These are phyloP conservation scores for Hypoxylon intermedium DNA, from an alignment of 495 filamentous ascomycete genomes.

Conservation along the genomic window DNA sequence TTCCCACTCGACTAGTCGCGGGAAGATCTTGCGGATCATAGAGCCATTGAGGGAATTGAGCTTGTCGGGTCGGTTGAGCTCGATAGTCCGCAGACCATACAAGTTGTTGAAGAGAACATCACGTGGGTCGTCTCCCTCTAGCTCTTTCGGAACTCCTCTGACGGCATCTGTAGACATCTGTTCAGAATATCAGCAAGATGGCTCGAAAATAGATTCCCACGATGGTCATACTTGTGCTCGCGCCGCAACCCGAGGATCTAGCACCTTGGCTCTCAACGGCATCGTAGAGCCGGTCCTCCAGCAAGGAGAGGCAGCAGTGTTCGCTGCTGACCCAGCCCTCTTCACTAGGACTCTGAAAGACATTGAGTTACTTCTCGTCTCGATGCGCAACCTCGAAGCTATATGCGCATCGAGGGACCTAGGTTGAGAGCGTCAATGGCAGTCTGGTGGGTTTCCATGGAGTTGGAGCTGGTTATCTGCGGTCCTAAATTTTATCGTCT, in stretches of 20 bases:
- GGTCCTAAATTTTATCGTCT: slow-evolving; percentile 28
- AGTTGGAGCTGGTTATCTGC: slow-evolving; percentile 20
- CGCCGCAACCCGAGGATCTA: slow-evolving; percentile 63
- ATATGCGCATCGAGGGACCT: slow-evolving; percentile 35
- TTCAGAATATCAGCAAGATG: slow-evolving; percentile 9
- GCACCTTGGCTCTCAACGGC: slow-evolving; percentile 88
- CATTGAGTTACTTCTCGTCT: slow-evolving; percentile 45
- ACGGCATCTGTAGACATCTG: slow-evolving; percentile 65
- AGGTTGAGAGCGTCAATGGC: slow-evolving; percentile 15
- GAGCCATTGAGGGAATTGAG: slow-evolving; percentile 89
- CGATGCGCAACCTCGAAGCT: slow-evolving; percentile 33
- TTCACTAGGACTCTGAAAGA: slow-evolving; percentile 49
- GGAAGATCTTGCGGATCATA: slow-evolving; percentile 91
- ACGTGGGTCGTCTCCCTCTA: slow-evolving; percentile 74
- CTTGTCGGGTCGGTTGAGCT: slow-evolving; percentile 91
- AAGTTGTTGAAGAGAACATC: slow-evolving; percentile 90
- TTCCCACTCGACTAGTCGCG: slow-evolving; percentile 87
- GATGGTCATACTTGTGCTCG: slow-evolving; percentile 54
- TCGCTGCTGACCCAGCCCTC: slow-evolving; percentile 50
- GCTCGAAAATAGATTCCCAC: not conserved
- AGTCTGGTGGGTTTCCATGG: not conserved
- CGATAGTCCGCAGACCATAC: slow-evolving; percentile 89
- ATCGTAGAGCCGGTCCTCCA: slow-evolving; percentile 60
- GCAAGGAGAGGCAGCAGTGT: slow-evolving; percentile 46
- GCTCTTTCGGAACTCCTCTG: slow-evolving; percentile 53